A percentile compares a stretch with the other conserved stretches of the same genome.
Conservation (phyloP, 2,329 filamentous ascomycete species). For the Nemania sp. region DNA sequence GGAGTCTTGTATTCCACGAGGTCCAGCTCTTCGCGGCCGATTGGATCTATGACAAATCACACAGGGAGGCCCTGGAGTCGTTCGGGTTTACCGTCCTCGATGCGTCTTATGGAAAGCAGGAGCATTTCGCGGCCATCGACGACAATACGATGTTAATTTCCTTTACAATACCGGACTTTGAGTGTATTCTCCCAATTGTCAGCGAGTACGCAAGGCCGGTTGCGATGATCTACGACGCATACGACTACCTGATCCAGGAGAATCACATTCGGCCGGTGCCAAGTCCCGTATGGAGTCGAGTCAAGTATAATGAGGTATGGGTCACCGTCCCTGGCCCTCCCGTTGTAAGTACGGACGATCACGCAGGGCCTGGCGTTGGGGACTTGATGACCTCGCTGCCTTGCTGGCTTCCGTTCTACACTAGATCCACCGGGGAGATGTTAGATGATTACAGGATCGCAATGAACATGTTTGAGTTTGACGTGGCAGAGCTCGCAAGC, state of each 20-base stretch:
- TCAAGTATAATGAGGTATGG: conserved; percentile 19
- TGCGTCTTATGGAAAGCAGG: conserved; percentile 12
- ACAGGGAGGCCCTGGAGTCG: conserved; percentile 5
- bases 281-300: conserved; percentile 29
- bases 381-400: not conserved
- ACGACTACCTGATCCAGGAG: conserved; percentile 19
- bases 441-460: conserved; percentile 24
- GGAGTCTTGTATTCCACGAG: conserved; percentile 11
- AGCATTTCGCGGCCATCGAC: conserved; percentile 30
- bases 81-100: conserved; percentile 28
- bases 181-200: conserved; percentile 26
- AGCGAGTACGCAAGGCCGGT: conserved; percentile 34
- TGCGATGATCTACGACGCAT: conserved; percentile 32
- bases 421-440: conserved; percentile 26
- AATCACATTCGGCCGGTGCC: not conserved
- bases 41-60: conserved; percentile 27
- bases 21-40: conserved; percentile 32
- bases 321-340: conserved; percentile 32
- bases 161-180: conserved; percentile 22
- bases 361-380: not conserved
- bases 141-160: conserved; percentile 32
- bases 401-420: conserved; percentile 24
- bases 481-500: conserved; percentile 18
- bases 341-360: not conserved
- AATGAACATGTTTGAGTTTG: conserved; percentile 25